Conservation (phyloP, 805 yeast genomes). For the Lachancea sp. region DNA sequence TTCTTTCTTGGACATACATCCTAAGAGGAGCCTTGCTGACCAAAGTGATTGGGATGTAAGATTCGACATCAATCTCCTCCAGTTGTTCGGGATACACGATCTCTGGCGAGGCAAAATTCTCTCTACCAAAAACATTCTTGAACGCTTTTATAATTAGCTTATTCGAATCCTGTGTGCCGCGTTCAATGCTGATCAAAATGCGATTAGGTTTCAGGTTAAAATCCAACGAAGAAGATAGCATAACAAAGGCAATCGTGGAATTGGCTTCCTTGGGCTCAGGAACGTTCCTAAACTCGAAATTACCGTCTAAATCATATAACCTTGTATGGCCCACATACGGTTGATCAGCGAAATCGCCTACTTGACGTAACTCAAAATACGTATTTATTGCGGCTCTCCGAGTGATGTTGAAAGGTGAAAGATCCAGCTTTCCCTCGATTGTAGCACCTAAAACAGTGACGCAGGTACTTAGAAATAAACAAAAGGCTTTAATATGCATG, state of each 20-base stretch:
- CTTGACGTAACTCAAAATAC: constrained; percentile 24
- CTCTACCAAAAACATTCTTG: constrained; percentile 31
- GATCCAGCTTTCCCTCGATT: constrained; percentile 27
- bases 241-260: constrained; percentile 25
- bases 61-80: constrained; percentile 17
- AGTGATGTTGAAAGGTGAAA: constrained; percentile 16
- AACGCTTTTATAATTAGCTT: constrained; percentile 19
- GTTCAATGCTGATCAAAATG: constrained; percentile 19
- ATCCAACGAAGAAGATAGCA: constrained; percentile 26
- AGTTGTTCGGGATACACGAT: constrained; percentile 28
- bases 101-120: constrained; percentile 31
- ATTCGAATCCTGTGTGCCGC: constrained; percentile 13
- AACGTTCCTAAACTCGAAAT: constrained; percentile 24
- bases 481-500: constrained; percentile 2
- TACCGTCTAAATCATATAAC: constrained; percentile 19
- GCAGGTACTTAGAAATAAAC: constrained; percentile 6
- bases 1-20: constrained; percentile 31
- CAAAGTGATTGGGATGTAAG: constrained; percentile 21
- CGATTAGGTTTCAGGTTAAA: constrained; percentile 33
- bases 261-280: constrained; percentile 25
- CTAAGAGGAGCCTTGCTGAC: constrained; percentile 30
- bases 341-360: constrained; percentile 16
- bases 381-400: constrained; percentile 20
- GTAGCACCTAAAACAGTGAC: constrained; percentile 16
- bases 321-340: constrained; percentile 14